Evolutionary conservation across 495 filamentous ascomycete species (phyloP).

Genomic region (Elaphomyces granulatus): DNA sequence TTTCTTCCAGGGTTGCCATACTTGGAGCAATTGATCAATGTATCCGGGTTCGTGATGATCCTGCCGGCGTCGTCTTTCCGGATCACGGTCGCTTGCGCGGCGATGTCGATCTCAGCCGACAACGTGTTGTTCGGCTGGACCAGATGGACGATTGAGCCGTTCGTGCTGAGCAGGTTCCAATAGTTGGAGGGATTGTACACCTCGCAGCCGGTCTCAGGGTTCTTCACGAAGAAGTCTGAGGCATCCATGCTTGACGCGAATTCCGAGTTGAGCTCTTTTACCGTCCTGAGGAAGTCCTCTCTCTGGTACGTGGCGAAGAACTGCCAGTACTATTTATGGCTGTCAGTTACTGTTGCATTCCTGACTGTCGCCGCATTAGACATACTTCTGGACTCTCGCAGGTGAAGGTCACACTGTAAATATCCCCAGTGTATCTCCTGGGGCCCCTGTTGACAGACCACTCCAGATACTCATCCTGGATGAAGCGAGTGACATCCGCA

Average conservation of each 20-base stretch:
- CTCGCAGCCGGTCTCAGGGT: slow-evolving; percentile 4
- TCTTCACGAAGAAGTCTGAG: slow-evolving; percentile 3
- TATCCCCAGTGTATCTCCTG: too few species aligned
- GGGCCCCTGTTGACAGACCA: too few species aligned
- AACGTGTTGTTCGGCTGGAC: slow-evolving; percentile 7
- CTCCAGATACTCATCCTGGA: too few species aligned
- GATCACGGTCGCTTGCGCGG: slow-evolving; percentile 10
- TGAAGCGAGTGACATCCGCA: too few species aligned
- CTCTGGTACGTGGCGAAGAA: slow-evolving; percentile 4
- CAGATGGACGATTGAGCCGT: slow-evolving; percentile 6
- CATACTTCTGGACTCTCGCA: too few species aligned
- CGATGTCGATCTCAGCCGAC: slow-evolving; percentile 10
- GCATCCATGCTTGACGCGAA: neutral
- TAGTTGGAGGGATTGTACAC: slow-evolving; percentile 7
- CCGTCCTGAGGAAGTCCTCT: neutral
- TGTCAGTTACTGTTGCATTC: too few species aligned
- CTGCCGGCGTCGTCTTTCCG: slow-evolving; percentile 3
- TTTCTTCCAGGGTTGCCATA: slow-evolving; percentile 8
- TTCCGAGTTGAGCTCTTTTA: slow-evolving; percentile 4
- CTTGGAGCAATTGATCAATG: slow-evolving; percentile 8
- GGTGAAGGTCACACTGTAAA: too few species aligned
- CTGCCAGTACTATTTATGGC: slow-evolving; percentile 10
- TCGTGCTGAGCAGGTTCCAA: slow-evolving; percentile 5
- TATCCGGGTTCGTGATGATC: slow-evolving; percentile 1
- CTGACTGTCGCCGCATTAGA: too few species aligned